A percentile compares a stretch with the other conserved stretches of the same genome.
Evolutionary conservation across 192 early-diverging fungal genomes (phyloP).

Genomic region (Backusella westeae): DNA sequence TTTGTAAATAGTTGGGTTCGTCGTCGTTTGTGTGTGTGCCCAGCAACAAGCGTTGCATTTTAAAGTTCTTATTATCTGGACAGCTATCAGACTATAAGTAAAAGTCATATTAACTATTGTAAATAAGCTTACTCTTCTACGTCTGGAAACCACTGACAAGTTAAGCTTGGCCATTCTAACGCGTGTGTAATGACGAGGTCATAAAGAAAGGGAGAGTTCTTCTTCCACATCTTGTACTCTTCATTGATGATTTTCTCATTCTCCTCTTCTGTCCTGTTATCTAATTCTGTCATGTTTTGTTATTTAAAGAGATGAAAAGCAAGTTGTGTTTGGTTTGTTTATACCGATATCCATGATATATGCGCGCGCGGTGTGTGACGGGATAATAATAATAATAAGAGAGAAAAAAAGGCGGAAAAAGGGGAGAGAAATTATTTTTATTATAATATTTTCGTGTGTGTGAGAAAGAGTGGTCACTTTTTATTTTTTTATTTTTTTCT

Average conservation of each 20-base stretch:
- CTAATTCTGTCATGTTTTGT: background rate
- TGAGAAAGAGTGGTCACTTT: background rate
- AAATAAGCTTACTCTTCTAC: conserved; percentile 75
- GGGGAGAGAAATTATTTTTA: background rate
- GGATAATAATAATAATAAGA: background rate
- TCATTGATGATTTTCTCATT: conserved; percentile 90
- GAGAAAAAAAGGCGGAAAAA: background rate
- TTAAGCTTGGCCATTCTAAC: conserved; percentile 96
- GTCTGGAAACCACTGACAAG: conserved; percentile 97
- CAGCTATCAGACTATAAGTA: conserved; percentile 37
- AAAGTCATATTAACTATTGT: background rate
- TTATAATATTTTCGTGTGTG: background rate
- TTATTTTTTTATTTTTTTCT: background rate
- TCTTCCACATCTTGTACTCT: conserved; percentile 99
- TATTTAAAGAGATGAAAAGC: background rate
- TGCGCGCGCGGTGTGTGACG: background rate
- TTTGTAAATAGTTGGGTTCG: conserved; percentile 95
- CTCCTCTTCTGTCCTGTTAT: conserved; percentile 19
- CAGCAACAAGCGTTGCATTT: conserved; percentile 83
- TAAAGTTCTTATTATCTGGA: conserved; percentile 77
- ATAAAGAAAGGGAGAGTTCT: conserved; percentile 99
- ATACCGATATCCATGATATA: background rate
- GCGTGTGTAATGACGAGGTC: conserved; percentile 96
- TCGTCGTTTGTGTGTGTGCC: conserved; percentile 98
- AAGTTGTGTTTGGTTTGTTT: background rate